A percentile compares a stretch with the other conserved stretches of the same genome.
Evolutionary conservation across 2,329 filamentous ascomycete genomes (phyloP).

Genomic region (Knufia fluminis): DNA sequence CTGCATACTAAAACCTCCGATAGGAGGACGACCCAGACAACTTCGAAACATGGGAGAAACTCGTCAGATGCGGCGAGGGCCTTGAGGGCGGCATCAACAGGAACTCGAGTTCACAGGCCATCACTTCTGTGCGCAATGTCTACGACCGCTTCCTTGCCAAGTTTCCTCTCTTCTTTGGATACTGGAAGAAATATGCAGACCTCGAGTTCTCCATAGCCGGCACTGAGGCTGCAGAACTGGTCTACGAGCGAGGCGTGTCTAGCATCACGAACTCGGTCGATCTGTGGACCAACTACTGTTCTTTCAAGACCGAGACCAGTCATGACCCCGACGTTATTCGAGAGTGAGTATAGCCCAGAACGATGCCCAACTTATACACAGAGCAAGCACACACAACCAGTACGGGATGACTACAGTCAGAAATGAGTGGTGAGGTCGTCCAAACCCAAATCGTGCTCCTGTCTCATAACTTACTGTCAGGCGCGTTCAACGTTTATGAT

Average conservation of each 20-base stretch:
- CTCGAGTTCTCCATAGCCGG: conserved; percentile 94
- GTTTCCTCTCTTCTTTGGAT: conserved; percentile 91
- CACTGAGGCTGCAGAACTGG: conserved; percentile 94
- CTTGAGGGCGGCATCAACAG: conserved; percentile 91
- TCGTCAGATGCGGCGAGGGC: conserved; percentile 70
- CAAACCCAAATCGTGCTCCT: conserved; percentile 32
- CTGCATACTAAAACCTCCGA: conserved; percentile 2
- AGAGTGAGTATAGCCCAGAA: conserved; percentile 86
- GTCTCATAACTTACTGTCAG: conserved; percentile 45
- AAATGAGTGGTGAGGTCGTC: conserved; percentile 58
- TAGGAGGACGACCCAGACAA: conserved; percentile 69
- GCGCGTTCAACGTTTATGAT: conserved; percentile 32
- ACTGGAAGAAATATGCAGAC: conserved; percentile 99
- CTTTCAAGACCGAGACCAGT: conserved; percentile 95
- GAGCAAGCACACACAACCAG: conserved; percentile 28
- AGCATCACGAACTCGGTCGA: conserved; percentile 91
- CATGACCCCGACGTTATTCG: conserved; percentile 90
- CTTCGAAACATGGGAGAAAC: conserved; percentile 90
- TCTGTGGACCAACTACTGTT: conserved; percentile 93
- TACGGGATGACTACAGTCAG: conserved; percentile 30
- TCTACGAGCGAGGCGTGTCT: conserved; percentile 80
- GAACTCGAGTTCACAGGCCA: conserved; percentile 90
- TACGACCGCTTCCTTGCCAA: conserved; percentile 92
- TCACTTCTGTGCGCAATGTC: conserved; percentile 73
- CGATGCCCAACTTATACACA: conserved; percentile 48